Conservation (phyloP, 2,329 filamentous ascomycete species). For the Botrytis cinerea region DNA sequence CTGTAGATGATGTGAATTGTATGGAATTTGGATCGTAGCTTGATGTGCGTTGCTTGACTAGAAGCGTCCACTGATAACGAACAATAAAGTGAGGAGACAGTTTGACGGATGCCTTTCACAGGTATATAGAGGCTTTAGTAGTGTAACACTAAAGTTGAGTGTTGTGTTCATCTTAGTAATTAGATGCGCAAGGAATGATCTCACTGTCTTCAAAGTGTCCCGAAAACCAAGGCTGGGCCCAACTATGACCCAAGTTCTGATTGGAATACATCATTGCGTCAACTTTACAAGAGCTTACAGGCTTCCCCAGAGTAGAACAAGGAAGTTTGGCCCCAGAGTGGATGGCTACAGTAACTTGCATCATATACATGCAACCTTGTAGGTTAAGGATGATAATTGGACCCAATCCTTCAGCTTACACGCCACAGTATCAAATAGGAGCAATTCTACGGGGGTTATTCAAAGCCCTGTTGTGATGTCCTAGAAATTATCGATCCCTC, state of each 20-base stretch:
- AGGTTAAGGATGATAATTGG: neutral
- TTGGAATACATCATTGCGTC: constrained; percentile 22
- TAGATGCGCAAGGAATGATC: constrained; percentile 15
- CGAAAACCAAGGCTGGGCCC: constrained; percentile 2
- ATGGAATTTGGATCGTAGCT: constrained; percentile 15
- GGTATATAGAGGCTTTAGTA: constrained; percentile 19
- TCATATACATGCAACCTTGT: constrained; percentile 12
- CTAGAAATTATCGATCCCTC: neutral
- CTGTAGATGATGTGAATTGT: neutral
- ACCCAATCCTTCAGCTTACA: neutral
- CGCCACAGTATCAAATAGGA: constrained; percentile 1
- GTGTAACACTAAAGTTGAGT: neutral
- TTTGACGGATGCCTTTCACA: constrained; percentile 8
- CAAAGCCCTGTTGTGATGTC: neutral
- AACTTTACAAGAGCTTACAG: constrained; percentile 12
- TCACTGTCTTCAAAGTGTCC: constrained; percentile 3
- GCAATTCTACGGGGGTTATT: neutral
- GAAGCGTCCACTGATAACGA: constrained; percentile 22
- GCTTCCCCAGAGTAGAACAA: constrained; percentile 20
- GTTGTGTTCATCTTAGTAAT: constrained; percentile 22
- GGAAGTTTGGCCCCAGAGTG: constrained; percentile 15
- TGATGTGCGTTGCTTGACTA: constrained; percentile 11
- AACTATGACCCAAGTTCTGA: constrained; percentile 19
- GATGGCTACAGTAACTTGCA: constrained; percentile 20
- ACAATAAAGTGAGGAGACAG: constrained; percentile 19